Evolutionary conservation across 768 basidiomycete species (phyloP), one percentile per base, ranked within the genome.

Genomic region (Coprinellus micaceus): DNA sequence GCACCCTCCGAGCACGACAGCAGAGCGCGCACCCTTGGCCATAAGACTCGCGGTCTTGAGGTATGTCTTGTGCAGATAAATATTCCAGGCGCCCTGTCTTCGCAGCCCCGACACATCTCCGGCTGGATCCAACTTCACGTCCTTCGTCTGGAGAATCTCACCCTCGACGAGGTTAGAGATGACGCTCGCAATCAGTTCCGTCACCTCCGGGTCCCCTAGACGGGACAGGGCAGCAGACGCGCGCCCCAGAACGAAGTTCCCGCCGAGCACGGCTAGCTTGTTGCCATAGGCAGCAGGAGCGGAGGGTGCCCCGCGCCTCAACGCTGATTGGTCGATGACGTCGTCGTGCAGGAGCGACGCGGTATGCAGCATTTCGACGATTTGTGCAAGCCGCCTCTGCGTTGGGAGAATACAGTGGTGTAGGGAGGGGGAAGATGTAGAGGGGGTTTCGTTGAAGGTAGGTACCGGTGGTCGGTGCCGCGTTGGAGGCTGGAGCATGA

Each of bases 321-420:
- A 81, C 7, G 85, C 76, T 0, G 94, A 90, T 60, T 74, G 76
- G 77, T 97, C 95, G 58, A 96, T 89, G 41, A 97, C 95, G 66
- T 98, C 94, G 79, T 97, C 95, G 65, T 98, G 94, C 7, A 98
- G 71, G n/a, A 97, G 79, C 5, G 92, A 94, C 2, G 94, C 95
- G 26, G 95, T 93, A 64, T 98, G 95, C 59, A 98, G 90, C 91
- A 97, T 93, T 68, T 98, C 94, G 43, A 93, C 88, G 33, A 98
- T 94, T 63, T 94, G 91, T 0, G 94, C 95, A 26, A 98, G 83
- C n/a, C 94, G 85, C 15, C 79, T 71, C 68, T 97, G 94, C 1
- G 94, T 90, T 4, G 95, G 93, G 3, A 98, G 19, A 37, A 52
- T 56, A 59, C 37, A 58, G 52, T 26, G 52, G 26, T 43, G 60